Conservation (phyloP, 2,329 filamentous ascomycete species). For the Lecanicillium sp. region DNA sequence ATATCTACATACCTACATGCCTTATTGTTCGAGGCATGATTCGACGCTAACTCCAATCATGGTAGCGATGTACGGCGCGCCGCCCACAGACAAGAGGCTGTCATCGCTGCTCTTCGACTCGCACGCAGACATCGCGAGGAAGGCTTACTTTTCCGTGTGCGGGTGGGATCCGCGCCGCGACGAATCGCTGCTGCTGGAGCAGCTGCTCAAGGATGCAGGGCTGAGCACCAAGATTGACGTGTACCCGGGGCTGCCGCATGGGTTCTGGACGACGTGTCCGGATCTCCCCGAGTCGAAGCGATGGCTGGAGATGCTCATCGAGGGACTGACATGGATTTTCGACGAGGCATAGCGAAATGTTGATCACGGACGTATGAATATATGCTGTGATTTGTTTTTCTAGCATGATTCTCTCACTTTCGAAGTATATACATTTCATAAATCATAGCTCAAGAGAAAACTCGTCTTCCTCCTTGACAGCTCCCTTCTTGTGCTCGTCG, state of each 20-base stretch:
- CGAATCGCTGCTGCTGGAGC: conserved; percentile 41
- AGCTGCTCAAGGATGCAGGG: conserved; percentile 27
- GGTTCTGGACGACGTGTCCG: conserved; percentile 34
- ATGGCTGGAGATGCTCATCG: conserved; percentile 26
- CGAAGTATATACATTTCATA: background rate
- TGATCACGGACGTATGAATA: too few relatives aligned
- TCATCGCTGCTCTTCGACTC: conserved; percentile 32
- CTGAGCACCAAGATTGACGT: conserved; percentile 33
- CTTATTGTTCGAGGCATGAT: background rate
- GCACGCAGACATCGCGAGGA: conserved; percentile 24
- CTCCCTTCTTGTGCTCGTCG: conserved; percentile 9
- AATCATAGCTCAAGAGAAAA: background rate
- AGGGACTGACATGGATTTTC: conserved; percentile 20
- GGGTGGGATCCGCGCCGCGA: conserved; percentile 43
- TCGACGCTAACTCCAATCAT: background rate
- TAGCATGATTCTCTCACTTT: too few relatives aligned
- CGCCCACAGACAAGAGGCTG: conserved; percentile 30
- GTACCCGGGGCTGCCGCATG: conserved; percentile 37
- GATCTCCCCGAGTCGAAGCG: conserved; percentile 24
- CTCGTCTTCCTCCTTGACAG: background rate
- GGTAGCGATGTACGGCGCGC: conserved; percentile 23
- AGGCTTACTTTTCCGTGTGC: conserved; percentile 40
- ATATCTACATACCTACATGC: too few relatives aligned
- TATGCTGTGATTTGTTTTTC: too few relatives aligned
- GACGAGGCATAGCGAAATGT: background rate